Base-by-base conservation (phyloP, 192 early-diverging fungal genomes). In the Backusella luteola region DNA sequence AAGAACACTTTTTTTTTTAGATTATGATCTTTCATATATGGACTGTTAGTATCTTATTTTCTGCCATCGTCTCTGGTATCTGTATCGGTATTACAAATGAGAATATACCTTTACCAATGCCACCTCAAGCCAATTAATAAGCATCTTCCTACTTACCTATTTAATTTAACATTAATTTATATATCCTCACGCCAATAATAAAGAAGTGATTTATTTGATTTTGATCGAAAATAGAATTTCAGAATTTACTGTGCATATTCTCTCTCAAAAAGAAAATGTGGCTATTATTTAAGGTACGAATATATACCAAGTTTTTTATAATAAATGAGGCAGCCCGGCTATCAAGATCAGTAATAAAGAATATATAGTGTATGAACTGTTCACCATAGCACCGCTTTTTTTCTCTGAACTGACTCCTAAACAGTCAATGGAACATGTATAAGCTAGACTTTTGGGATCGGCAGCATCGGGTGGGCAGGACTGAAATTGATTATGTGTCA, bases 361-460 rank as follows among this genome's bases (percentile, higher is more conserved):
- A 21, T 56, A 21, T 7, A 21, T 19, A 21, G 21, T 23, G n/a
- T 21, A 8, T 7, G n/a, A 23, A 23, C 53, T 56, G 17, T 7
- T 21, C 9, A 23, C 7, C 19, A 23, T 21, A 7, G 53, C 53
- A 23, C 2, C 21, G 8, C 53, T 56, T 56, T 56, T 7, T 56
- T 56, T 56, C 21, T 56, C 19, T 23, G 21, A 23, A 1, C 23
- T 49, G 4, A 3, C 44, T 21, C 7, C 2, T 34, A 12, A 35
- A 39, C 82, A 80, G 38, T 84, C 67, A 2, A 84, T 12, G 17
- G 75, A 73, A n/a, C 82, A 84, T 38, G 72, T 67, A 66, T 68
- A 78, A 17, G 82, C 82, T 29, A 84, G 34, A 34, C 71, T 75
- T 26, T 73, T 53, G 9, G 59, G 66, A 69, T 80, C 49, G 14